Base-by-base conservation (phyloP, 1,284 basidiomycete genomes). In the Anthracocystis panici-leucophaei region DNA sequence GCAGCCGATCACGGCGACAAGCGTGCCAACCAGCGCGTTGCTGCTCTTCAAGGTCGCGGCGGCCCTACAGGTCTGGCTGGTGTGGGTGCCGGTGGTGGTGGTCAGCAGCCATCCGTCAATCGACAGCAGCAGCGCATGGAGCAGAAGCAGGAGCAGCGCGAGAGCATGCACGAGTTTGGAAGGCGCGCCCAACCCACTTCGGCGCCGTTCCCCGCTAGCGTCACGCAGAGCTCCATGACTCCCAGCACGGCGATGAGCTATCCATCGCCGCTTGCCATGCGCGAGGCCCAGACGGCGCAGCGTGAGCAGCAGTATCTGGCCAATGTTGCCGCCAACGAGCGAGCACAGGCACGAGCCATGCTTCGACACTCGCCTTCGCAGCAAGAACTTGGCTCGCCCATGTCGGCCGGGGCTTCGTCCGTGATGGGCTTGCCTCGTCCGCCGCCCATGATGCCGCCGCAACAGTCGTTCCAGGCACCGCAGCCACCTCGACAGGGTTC, bases 1-100 rank as follows among this genome's bases (percentile, higher is more conserved):
- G 94, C 96, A 1, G 91, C 94, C 6, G 94, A 96, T n/a, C 90
- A 91, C 38, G 95, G 96, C 46, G 96, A 99, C 87, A 96, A 94
- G 85, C 92, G 96, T 64, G 95, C 96, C 0, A 88, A 89, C 16
- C 93, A 95, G 83, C 91, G 97, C 51, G 87, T 99, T n/a, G 63
- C 77, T 21, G 69, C 70, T 4, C 62, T 81, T 14, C 75, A 77
- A 40, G 79, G 77, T 21, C 73, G 70, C 9, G 55, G 69, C 33
- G 72, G 63, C 11, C 70, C 70, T 0, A 76, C 70, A 44, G 56
- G 65, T 29, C 68, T 74, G 14, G 63, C 61, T 2, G 71, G 64
- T 18, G 50, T 63, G 11, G 77, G 67, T 2, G 58, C 69, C 40
- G n/a, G n/a, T 27, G 27, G 27, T 27, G 44, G 58, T 35, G 56